Evolutionary conservation across 352 stramenopile species (phyloP).

Genomic region (Phytopythium boreale): DNA sequence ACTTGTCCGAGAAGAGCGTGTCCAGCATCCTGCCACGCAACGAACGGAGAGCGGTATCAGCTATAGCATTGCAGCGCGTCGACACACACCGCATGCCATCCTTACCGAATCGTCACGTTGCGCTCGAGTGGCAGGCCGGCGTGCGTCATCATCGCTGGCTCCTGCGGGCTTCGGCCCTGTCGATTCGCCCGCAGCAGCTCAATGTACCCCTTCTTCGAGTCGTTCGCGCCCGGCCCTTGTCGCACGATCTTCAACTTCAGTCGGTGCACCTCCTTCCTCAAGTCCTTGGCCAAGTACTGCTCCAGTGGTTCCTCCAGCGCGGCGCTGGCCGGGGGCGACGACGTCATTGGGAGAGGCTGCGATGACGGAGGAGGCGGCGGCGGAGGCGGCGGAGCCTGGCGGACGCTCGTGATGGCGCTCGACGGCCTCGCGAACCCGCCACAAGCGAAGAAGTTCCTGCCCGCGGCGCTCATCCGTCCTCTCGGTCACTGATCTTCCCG

Average conservation of each 20-base stretch:
- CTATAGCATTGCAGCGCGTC: neutral
- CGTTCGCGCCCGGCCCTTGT: slow-evolving; percentile 20
- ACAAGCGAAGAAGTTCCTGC: neutral
- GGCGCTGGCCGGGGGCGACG: neutral
- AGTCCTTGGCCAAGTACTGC: slow-evolving; percentile 22
- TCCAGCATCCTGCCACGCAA: slow-evolving; percentile 9
- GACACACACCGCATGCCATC: neutral
- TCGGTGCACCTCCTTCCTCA: slow-evolving; percentile 33
- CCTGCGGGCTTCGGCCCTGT: neutral
- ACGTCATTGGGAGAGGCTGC: neutral
- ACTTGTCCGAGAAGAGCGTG: slow-evolving; percentile 16
- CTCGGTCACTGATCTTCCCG: neutral
- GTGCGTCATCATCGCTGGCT: neutral
- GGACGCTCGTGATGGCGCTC: neutral
- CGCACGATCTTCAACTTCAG: slow-evolving; percentile 31
- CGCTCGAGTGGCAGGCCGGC: neutral
- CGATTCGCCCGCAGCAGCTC: slow-evolving; percentile 23
- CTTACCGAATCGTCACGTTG: slow-evolving; percentile 1
- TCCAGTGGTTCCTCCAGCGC: slow-evolving; percentile 31
- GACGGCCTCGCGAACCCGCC: neutral
- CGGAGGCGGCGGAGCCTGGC: neutral
- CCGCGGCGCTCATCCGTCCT: neutral
- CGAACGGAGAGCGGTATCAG: neutral
- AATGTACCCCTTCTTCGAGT: slow-evolving; percentile 40
- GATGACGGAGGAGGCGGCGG: neutral